Conservation (phyloP, 2,329 filamentous ascomycete species). For the Cladosporium sphaerospermum region DNA sequence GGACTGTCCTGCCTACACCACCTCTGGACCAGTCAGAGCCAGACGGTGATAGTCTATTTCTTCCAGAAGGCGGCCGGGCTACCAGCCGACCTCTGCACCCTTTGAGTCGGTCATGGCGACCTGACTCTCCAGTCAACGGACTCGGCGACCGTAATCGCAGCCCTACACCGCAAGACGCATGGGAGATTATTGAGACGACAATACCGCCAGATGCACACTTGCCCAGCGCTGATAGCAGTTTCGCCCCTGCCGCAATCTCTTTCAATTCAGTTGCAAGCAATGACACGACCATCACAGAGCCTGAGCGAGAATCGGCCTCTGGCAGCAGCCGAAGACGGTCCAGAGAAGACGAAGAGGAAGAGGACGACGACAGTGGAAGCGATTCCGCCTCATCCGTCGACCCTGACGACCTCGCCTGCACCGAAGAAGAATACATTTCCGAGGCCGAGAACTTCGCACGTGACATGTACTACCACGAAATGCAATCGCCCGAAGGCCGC, state of each 20-base stretch:
- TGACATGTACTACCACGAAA: constrained; percentile 25
- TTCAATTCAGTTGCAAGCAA: constrained; percentile 29
- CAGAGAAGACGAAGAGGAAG: constrained; percentile 42
- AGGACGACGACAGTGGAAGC: constrained; percentile 44
- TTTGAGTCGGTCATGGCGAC: constrained; percentile 20
- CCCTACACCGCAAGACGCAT: constrained; percentile 58
- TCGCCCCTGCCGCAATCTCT: constrained; percentile 54
- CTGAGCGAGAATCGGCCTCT: constrained; percentile 16
- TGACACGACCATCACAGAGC: constrained; percentile 26
- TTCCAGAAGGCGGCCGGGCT: constrained; percentile 12
- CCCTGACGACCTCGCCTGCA: constrained; percentile 37
- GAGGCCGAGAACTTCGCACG: constrained; percentile 23
- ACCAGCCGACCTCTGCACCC: constrained; percentile 21
- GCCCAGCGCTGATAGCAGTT: constrained; percentile 76
- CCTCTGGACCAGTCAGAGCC: constrained; percentile 11
- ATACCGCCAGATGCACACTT: constrained; percentile 75
- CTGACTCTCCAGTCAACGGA: constrained; percentile 53
- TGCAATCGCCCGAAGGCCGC: constrained; percentile 20
- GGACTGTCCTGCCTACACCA: constrained; percentile 2
- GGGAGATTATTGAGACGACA: constrained; percentile 76
- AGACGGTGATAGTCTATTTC: constrained; percentile 18
- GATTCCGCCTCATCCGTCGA: constrained; percentile 48
- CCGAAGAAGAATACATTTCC: constrained; percentile 22
- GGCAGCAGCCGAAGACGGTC: constrained; percentile 30
- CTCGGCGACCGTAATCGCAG: constrained; percentile 81